phyloP scores from a whole-genome alignment of 2,329 filamentous ascomycete genomes.

The Trichoderma simmonsii region DNA sequence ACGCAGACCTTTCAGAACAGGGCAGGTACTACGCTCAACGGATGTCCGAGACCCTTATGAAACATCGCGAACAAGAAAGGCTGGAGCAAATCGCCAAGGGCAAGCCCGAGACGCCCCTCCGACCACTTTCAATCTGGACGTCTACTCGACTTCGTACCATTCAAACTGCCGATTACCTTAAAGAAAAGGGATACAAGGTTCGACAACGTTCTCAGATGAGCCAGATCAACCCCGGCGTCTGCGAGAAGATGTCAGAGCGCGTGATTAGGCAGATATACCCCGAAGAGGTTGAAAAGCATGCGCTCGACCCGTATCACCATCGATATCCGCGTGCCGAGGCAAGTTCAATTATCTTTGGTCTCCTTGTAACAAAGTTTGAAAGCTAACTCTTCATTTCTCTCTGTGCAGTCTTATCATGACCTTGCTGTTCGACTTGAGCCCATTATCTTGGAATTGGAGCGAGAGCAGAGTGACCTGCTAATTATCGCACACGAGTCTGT shows the following conservation, averaged over 20 bases:
- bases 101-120: slow-evolving; percentile 65
- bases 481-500: slow-evolving; percentile 98
- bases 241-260: slow-evolving; percentile 85
- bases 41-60: slow-evolving; percentile 80
- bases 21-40: slow-evolving; percentile 78
- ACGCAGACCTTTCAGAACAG: slow-evolving; percentile 77
- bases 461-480: slow-evolving; percentile 94
- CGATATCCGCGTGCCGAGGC: slow-evolving; percentile 93
- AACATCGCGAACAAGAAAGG: slow-evolving; percentile 79
- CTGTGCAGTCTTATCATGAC: slow-evolving; percentile 86
- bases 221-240: slow-evolving; percentile 93
- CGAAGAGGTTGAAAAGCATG: slow-evolving; percentile 89
- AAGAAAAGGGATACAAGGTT: slow-evolving; percentile 76
- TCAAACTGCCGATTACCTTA: slow-evolving; percentile 82
- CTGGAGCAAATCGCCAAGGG: slow-evolving; percentile 65
- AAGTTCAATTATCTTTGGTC: slow-evolving; percentile 1
- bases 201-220: slow-evolving; percentile 94
- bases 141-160: slow-evolving; percentile 87
- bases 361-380: not conserved
- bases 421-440: slow-evolving; percentile 96
- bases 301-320: slow-evolving; percentile 93
- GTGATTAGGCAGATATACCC: slow-evolving; percentile 80
- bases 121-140: slow-evolving; percentile 88
- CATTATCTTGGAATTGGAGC: slow-evolving; percentile 94
- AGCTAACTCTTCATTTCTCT: not conserved